phyloP scores from a whole-genome alignment of 441 rosid genomes.

The Dalechampia spathulata region DNA sequence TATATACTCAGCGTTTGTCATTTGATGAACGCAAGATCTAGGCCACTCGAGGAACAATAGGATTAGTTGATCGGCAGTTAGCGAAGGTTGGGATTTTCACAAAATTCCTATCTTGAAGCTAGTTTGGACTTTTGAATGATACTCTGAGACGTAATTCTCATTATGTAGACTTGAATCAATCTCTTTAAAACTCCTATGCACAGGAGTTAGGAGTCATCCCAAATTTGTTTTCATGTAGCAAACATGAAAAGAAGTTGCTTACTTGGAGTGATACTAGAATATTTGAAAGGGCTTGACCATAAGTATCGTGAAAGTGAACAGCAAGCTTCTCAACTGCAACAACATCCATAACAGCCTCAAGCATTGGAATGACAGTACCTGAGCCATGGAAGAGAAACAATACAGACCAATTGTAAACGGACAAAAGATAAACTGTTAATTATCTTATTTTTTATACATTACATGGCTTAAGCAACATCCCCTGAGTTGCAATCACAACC shows the following conservation, averaged over 20 bases:
- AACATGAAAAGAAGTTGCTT: slow-evolving; percentile 13
- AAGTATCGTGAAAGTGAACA: slow-evolving; percentile 95
- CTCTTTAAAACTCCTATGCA: background rate
- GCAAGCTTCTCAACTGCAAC: slow-evolving; percentile 76
- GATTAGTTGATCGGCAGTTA: no score
- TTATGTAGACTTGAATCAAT: background rate
- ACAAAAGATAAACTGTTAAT: no score
- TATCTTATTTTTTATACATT: no score
- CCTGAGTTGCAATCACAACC: no score
- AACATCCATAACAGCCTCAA: slow-evolving; percentile 81
- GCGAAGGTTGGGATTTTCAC: no score
- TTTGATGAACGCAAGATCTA: no score
- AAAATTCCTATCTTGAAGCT: no score
- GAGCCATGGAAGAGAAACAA: slow-evolving; percentile 9
- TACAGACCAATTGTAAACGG: background rate
- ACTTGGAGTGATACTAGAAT: slow-evolving; percentile 83
- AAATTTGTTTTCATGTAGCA: background rate
- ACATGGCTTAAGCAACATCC: no score
- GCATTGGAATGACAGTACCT: slow-evolving; percentile 89
- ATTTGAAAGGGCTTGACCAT: slow-evolving; percentile 90
- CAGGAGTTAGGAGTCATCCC: background rate
- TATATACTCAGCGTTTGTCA: no score
- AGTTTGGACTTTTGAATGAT: no score
- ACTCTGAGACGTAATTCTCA: no score
- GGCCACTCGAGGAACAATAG: no score